phyloP scores from a whole-genome alignment of 495 filamentous ascomycete species.

The Podospora conica region DNA sequence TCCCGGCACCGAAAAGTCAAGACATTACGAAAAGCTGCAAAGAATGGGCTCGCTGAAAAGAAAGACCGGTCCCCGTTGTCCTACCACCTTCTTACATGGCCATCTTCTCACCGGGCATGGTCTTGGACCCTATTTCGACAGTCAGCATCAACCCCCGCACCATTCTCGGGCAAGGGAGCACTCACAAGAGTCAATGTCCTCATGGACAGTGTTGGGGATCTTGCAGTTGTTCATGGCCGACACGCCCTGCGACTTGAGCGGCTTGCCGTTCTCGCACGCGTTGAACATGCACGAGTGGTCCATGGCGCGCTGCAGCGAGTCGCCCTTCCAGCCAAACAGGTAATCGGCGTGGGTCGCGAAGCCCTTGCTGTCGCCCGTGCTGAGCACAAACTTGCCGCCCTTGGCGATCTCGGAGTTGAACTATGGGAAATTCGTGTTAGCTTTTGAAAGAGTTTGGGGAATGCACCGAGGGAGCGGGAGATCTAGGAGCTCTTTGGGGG shows the following conservation, averaged over 20 bases:
- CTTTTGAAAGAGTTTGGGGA: no score
- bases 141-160: background rate
- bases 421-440: no score
- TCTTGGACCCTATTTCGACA: background rate
- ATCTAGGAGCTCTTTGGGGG: no score
- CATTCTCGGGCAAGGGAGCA: background rate
- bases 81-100: background rate
- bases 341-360: conserved; percentile 11
- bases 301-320: conserved; percentile 15
- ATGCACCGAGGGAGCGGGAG: no score
- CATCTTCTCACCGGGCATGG: background rate
- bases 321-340: conserved; percentile 15
- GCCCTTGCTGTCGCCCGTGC: conserved; percentile 19
- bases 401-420: conserved; percentile 42
- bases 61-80: background rate
- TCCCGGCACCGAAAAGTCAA: background rate
- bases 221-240: conserved; percentile 11
- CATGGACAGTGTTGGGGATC: conserved; percentile 6
- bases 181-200: conserved; percentile 17
- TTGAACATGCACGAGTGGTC: conserved; percentile 15
- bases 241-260: conserved; percentile 16
- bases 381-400: conserved; percentile 40
- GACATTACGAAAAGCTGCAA: background rate
- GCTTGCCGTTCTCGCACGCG: conserved; percentile 13
- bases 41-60: background rate